These are phyloP conservation scores for Mucor irregularis DNA, from an alignment of 371 early-diverging fungal species.

Conservation along the genomic window DNA sequence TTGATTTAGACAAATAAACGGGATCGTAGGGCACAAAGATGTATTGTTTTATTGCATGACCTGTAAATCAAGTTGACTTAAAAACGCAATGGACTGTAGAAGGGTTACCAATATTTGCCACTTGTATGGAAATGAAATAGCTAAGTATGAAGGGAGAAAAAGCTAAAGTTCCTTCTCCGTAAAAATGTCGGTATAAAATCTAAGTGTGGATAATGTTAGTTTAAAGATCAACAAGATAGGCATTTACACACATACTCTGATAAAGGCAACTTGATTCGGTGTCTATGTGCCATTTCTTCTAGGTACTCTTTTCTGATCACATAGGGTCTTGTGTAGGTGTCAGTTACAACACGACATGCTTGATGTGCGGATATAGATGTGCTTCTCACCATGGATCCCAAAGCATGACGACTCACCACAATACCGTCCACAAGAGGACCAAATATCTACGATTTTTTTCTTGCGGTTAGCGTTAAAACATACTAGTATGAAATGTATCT, in stretches of 20 bases:
- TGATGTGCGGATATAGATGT: constrained; percentile 72
- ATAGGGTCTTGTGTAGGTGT: constrained; percentile 58
- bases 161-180: constrained; percentile 10
- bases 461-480: neutral
- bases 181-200: constrained; percentile 21
- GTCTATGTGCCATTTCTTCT: constrained; percentile 57
- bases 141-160: too few species aligned
- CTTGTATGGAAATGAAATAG: too few species aligned
- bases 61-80: too few species aligned
- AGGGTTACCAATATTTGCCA: too few species aligned
- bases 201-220: neutral
- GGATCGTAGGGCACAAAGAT: too few species aligned
- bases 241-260: constrained; percentile 39
- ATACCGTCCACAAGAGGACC: constrained; percentile 78
- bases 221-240: neutral
- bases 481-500: neutral
- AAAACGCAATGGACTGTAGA: too few species aligned
- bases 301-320: constrained; percentile 60
- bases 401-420: constrained; percentile 66
- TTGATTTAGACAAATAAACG: too few species aligned
- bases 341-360: constrained; percentile 59
- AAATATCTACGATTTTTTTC: constrained; percentile 45
- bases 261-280: constrained; percentile 44
- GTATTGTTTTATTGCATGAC: too few species aligned
- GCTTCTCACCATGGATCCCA: constrained; percentile 69